These are phyloP conservation scores for Eutypella sp. DNA, from an alignment of 2,329 filamentous ascomycete genomes.

Conservation along the genomic window DNA sequence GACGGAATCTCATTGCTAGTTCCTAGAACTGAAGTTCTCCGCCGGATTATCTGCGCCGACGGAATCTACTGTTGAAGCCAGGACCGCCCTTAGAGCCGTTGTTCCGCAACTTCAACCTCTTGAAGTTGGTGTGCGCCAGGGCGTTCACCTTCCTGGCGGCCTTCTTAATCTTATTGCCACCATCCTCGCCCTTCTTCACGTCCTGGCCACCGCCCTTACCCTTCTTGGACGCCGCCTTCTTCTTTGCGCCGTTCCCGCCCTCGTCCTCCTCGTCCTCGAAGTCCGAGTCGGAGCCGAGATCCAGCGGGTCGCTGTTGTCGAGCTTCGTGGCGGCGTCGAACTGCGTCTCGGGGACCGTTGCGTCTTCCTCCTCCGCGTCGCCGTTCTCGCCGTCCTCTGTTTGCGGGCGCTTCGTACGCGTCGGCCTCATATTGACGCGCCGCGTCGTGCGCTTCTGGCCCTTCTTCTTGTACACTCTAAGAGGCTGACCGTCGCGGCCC, in stretches of 20 bases:
- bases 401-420: conserved; percentile 41
- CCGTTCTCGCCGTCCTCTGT: conserved; percentile 26
- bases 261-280: no score
- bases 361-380: conserved; percentile 33
- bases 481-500: conserved; percentile 53
- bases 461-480: conserved; percentile 73
- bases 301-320: conserved; percentile 25
- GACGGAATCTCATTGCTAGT: no score
- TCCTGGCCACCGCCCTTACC: conserved; percentile 13
- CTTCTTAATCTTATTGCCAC: conserved; percentile 46
- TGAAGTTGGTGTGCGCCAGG: conserved; percentile 62
- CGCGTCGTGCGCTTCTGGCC: conserved; percentile 75
- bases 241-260: conserved; percentile 28
- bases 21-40: no score
- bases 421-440: conserved; percentile 58
- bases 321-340: conserved; percentile 21
- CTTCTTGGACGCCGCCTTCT: conserved; percentile 22
- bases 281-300: conserved; percentile 35
- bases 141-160: conserved; percentile 57
- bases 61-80: conserved; percentile 53
- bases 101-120: conserved; percentile 59
- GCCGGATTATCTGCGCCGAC: conserved; percentile 37
- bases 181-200: conserved; percentile 28
- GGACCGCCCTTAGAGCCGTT: conserved; percentile 58
- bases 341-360: conserved; percentile 36